Percentiles rank a stretch among this genome's conserved stretches.
phyloP scores from a whole-genome alignment of 805 yeast species.

The Starmerella floricola region DNA sequence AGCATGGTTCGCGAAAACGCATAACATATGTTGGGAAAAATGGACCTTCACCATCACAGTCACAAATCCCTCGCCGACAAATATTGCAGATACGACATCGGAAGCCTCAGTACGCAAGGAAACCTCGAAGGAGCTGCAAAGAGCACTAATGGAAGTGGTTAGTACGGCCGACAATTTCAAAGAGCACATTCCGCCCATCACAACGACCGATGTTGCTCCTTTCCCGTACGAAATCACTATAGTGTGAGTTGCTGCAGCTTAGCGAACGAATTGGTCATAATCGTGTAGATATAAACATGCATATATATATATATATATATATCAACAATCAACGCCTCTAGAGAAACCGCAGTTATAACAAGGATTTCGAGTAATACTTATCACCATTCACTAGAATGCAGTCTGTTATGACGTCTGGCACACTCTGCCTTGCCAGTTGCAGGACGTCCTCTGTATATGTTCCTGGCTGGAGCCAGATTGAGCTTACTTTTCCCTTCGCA shows the following conservation, averaged over 20 bases:
- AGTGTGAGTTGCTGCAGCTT: too few relatives aligned
- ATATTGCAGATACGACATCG: not conserved
- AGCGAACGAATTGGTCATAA: too few relatives aligned
- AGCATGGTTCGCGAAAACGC: conserved; percentile 45
- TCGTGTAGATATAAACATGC: too few relatives aligned
- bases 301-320: not conserved
- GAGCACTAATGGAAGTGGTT: conserved; percentile 36
- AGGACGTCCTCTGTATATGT: conserved; percentile 45
- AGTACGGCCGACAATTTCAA: conserved; percentile 44
- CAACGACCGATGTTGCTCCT: conserved; percentile 52
- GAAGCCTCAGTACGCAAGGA: conserved; percentile 15
- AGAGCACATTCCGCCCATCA: conserved; percentile 63
- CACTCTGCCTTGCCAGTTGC: conserved; percentile 24
- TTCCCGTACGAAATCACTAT: conserved; percentile 43
- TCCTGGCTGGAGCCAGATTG: conserved; percentile 80
- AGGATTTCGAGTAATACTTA: not conserved
- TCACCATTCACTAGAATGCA: conserved; percentile 68
- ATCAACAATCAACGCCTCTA: too few relatives aligned
- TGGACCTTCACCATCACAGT: conserved; percentile 49
- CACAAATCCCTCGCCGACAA: conserved; percentile 20
- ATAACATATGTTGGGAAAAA: conserved; percentile 52
- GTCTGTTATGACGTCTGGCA: conserved; percentile 38
- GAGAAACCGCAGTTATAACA: too few relatives aligned
- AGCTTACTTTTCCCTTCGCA: conserved; percentile 32
- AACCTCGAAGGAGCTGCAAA: conserved; percentile 29